Percentiles rank a stretch among this genome's conserved stretches.
These are phyloP conservation scores for Huntiella abstrusa DNA, from an alignment of 2,329 filamentous ascomycete species.

Conservation along the genomic window DNA sequence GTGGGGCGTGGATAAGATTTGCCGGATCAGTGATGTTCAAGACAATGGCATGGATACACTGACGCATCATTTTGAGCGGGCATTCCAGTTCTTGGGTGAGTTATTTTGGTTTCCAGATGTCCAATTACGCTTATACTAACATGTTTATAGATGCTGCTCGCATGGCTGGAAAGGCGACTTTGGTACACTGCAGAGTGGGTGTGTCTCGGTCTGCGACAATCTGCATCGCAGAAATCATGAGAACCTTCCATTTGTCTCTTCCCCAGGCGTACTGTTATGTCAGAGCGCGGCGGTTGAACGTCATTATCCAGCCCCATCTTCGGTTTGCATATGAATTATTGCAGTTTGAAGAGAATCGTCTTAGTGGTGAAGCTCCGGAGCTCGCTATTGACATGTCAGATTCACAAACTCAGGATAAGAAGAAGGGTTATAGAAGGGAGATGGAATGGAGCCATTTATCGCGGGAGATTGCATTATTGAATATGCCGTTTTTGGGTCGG, in stretches of 20 bases:
- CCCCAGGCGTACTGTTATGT: slow-evolving; percentile 94
- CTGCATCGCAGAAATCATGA: slow-evolving; percentile 98
- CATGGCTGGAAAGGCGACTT: slow-evolving; percentile 57
- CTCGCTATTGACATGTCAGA: background rate
- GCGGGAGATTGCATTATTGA: slow-evolving; percentile 87
- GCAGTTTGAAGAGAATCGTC: slow-evolving; percentile 67
- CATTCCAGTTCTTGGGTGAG: slow-evolving; percentile 82
- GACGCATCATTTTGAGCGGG: slow-evolving; percentile 67
- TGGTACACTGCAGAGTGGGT: slow-evolving; percentile 91
- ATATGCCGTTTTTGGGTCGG: slow-evolving; percentile 50
- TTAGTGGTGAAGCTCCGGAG: slow-evolving; percentile 13
- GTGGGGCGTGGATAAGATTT: slow-evolving; percentile 63
- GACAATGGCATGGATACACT: slow-evolving; percentile 93
- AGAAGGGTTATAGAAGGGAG: slow-evolving; percentile 32
- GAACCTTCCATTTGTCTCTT: slow-evolving; percentile 58
- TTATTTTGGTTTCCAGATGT: slow-evolving; percentile 12
- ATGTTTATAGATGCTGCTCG: slow-evolving; percentile 51
- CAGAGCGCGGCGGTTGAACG: slow-evolving; percentile 75
- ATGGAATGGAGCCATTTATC: slow-evolving; percentile 82
- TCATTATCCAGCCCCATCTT: slow-evolving; percentile 94
- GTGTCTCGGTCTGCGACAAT: slow-evolving; percentile 93
- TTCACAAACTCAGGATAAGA: background rate
- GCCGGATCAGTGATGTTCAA: slow-evolving; percentile 70
- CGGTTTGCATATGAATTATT: slow-evolving; percentile 88
- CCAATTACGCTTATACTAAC: background rate